phyloP scores from a whole-genome alignment of 2,329 filamentous ascomycete genomes.

The Fusarium agapanthi region DNA sequence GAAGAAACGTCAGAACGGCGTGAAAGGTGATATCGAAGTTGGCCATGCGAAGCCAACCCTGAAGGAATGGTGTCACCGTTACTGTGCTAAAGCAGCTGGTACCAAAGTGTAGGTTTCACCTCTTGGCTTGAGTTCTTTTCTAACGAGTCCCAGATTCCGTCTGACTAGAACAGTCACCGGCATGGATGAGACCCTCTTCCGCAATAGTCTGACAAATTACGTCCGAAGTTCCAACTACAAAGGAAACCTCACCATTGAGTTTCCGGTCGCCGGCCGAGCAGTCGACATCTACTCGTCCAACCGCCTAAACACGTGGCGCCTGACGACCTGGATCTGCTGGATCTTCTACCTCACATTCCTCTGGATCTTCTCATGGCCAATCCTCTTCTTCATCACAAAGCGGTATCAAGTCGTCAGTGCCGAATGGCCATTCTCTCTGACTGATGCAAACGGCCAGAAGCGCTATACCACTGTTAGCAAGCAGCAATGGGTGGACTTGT shows the following conservation, averaged over 20 bases:
- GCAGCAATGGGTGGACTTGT: slow-evolving; percentile 21
- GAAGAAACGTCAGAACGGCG: slow-evolving; percentile 21
- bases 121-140: fast-evolving
- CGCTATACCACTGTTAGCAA: slow-evolving; percentile 30
- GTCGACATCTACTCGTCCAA: slow-evolving; percentile 36
- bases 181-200: background rate
- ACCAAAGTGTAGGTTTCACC: slow-evolving; percentile 28
- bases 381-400: slow-evolving; percentile 31
- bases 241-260: slow-evolving; percentile 22
- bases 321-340: slow-evolving; percentile 35
- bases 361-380: slow-evolving; percentile 37
- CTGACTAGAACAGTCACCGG: slow-evolving; percentile 26
- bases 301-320: slow-evolving; percentile 24
- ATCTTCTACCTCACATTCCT: slow-evolving; percentile 35
- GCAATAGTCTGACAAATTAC: background rate
- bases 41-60: slow-evolving; percentile 26
- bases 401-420: slow-evolving; percentile 26
- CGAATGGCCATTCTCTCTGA: slow-evolving; percentile 28
- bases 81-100: slow-evolving; percentile 19
- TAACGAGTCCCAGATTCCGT: slow-evolving; percentile 26
- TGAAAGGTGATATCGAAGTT: slow-evolving; percentile 28
- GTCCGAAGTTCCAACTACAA: slow-evolving; percentile 34
- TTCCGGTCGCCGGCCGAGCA: slow-evolving; percentile 32
- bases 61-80: slow-evolving; percentile 36
- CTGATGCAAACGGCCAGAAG: slow-evolving; percentile 6